Evolutionary conservation across 768 basidiomycete species (phyloP), one percentile per base, ranked within the genome.

Genomic region (Boletus pseudopeckii): DNA sequence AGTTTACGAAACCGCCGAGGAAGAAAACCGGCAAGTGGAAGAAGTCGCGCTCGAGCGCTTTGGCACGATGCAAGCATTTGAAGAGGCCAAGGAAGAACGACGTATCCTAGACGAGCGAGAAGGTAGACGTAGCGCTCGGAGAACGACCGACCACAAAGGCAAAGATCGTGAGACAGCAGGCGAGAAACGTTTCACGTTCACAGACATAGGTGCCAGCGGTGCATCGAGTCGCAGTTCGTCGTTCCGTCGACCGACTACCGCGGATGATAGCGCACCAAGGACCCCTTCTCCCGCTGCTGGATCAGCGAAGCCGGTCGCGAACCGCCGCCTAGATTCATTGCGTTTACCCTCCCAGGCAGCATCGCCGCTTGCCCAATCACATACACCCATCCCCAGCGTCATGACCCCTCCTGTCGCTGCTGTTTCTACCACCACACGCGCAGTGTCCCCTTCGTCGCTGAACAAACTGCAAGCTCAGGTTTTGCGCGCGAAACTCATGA

Each of bases 391-490:
- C 48, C 96, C 95, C 0, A 86, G 86, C 2, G 94, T 94, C 7
- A 85, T 98, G 80, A 89, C 92, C 0, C 94, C 94, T 2, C 77
- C 81, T 13, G 50, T 64, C 20, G 61, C 67, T 22, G 55, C 63
- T 13, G 54, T 61, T 50, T 61, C 73, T 9, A 74, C 67, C 24
- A 64, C 53, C 24, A 64, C 53, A 11, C 77, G 85, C 5, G 78
- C 78, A 1, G 64, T 90, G 51, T 88, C 88, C 0, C 85, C 86
- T 3, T 86, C 87, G 1, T 90, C 88, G 15, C 74, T 98, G 43
- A 98, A 99, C 69, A 89, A 85, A 64, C 72, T 99, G 2, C 96
- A 99, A 70, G 96, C 96, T 4, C 87, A 87, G 60, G 94, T 97
- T 2, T 74, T 99, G 9, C 85, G 92, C 34, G 95, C 97, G 5